phyloP scores from a whole-genome alignment of 352 stramenopile genomes.

The Ophiocytium majus region DNA sequence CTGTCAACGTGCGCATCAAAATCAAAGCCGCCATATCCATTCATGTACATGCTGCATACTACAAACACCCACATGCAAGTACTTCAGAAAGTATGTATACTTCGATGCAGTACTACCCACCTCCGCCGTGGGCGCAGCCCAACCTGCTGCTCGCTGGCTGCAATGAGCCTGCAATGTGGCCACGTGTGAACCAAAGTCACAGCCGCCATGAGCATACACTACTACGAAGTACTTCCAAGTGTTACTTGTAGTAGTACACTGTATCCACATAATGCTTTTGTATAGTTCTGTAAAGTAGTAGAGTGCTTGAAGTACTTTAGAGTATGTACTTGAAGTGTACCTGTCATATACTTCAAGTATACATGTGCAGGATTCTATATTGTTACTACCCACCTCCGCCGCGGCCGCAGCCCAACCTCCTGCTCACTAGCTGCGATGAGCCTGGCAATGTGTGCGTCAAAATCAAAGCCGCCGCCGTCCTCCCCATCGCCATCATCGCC shows the following conservation, averaged over 20 bases:
- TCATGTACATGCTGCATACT: no score
- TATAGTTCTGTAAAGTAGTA: no score
- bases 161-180: background rate
- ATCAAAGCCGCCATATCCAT: background rate
- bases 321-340: no score
- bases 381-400: no score
- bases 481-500: slow-evolving; percentile 53
- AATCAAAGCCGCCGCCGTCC: slow-evolving; percentile 75
- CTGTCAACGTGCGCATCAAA: background rate
- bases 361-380: background rate
- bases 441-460: slow-evolving; percentile 84
- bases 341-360: background rate
- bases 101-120: no score
- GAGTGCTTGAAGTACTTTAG: no score
- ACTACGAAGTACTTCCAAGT: background rate
- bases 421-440: slow-evolving; percentile 73
- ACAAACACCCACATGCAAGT: no score
- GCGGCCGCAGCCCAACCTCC: slow-evolving; percentile 35
- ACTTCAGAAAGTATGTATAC: no score
- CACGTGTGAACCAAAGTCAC: background rate
- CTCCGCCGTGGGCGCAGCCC: background rate
- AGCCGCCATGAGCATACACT: background rate
- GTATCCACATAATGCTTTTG: background rate
- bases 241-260: background rate
- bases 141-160: background rate